These are phyloP conservation scores for Didymella pinodella DNA, from an alignment of 2,329 filamentous ascomycete genomes.

Conservation along the genomic window DNA sequence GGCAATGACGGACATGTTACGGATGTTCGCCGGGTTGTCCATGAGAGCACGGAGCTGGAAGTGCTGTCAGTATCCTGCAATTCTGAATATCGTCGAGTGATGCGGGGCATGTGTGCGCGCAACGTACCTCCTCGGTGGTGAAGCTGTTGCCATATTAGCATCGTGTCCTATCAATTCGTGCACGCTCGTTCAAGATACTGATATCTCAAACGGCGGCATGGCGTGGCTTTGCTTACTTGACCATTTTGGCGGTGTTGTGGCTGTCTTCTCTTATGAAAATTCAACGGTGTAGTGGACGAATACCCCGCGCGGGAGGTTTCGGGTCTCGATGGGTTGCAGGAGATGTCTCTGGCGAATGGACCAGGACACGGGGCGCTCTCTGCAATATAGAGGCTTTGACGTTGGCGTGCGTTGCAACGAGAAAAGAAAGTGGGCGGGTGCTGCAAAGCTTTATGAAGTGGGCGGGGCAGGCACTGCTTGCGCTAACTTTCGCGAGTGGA, in stretches of 20 bases:
- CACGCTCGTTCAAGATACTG: neutral
- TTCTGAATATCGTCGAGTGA: constrained; percentile 26
- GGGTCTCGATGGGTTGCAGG: constrained; percentile 30
- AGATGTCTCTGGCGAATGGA: constrained; percentile 46
- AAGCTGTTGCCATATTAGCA: constrained; percentile 76
- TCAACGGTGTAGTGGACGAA: constrained; percentile 42
- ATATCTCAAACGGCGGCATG: neutral
- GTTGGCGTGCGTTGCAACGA: constrained; percentile 30
- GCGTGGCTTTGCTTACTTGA: constrained; percentile 80
- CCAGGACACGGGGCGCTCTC: constrained; percentile 42
- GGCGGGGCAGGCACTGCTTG: constrained; percentile 11
- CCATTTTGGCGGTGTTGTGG: constrained; percentile 90
- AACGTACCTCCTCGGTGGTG: constrained; percentile 86
- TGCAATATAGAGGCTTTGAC: constrained; percentile 33
- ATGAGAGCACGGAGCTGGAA: constrained; percentile 74
- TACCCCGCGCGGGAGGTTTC: constrained; percentile 50
- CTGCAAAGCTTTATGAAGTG: constrained; percentile 19
- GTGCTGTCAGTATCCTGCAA: constrained; percentile 39
- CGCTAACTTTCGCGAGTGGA: constrained; percentile 15
- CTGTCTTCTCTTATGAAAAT: constrained; percentile 48
- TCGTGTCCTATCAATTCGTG: constrained; percentile 17
- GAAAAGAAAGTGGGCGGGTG: constrained; percentile 19
- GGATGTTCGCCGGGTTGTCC: constrained; percentile 79
- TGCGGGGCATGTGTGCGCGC: constrained; percentile 34
- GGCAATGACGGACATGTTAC: constrained; percentile 99